phyloP scores from a whole-genome alignment of 345 rosid species.

The Citrus mangshanensis region DNA sequence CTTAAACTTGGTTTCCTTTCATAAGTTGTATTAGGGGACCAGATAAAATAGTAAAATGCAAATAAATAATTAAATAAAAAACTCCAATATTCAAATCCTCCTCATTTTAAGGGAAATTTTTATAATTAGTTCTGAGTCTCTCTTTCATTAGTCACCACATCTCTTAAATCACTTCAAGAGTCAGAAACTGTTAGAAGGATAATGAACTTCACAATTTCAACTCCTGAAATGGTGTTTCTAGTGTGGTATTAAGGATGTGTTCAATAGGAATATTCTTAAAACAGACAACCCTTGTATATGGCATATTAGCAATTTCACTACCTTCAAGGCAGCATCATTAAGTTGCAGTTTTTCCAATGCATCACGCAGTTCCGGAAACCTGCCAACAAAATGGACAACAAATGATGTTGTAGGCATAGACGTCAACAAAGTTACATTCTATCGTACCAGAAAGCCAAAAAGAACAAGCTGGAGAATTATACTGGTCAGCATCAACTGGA shows the following conservation, averaged over 20 bases:
- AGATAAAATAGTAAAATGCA: not conserved
- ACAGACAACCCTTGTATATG: not conserved
- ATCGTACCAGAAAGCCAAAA: constrained; percentile 10
- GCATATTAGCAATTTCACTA: constrained; percentile 19
- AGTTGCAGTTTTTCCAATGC: constrained; percentile 96
- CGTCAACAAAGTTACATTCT: constrained; percentile 4
- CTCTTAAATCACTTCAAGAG: not conserved
- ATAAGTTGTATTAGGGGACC: not conserved
- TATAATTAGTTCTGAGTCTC: not conserved
- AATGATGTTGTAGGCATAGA: constrained; percentile 4
- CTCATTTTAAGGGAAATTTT: not conserved
- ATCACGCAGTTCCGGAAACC: constrained; percentile 92
- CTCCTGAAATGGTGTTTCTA: not conserved
- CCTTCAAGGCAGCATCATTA: constrained; percentile 97
- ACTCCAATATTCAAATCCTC: not conserved
- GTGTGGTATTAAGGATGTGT: not conserved
- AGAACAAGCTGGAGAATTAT: constrained; percentile 27
- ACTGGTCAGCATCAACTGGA: constrained; percentile 99
- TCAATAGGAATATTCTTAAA: not conserved
- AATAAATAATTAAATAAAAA: not conserved
- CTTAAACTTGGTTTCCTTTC: not conserved
- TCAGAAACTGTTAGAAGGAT: not conserved
- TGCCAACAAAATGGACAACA: constrained; percentile 32
- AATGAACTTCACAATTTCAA: not conserved
- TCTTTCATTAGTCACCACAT: not conserved